A percentile compares a stretch with the other conserved stretches of the same genome.
Evolutionary conservation across 2,329 filamentous ascomycete genomes (phyloP).

Genomic region (Phoma sp.): DNA sequence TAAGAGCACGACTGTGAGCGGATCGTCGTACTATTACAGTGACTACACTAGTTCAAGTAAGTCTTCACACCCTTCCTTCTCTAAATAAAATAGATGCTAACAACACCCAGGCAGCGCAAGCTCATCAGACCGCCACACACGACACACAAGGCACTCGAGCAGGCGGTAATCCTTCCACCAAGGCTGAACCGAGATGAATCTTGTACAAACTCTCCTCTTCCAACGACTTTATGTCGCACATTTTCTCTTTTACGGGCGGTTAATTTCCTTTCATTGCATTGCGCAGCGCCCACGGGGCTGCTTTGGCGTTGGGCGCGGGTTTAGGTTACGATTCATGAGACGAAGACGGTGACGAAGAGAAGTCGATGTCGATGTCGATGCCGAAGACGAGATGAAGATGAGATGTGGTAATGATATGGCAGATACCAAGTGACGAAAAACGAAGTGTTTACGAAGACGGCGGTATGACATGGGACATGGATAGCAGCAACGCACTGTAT

Average conservation of each 20-base stretch:
- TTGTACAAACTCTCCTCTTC: conserved; percentile 16
- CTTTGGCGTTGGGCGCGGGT: conserved; percentile 26
- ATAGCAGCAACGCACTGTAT: too few relatives aligned
- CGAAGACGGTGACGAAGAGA: too few relatives aligned
- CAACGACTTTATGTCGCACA: conserved; percentile 11
- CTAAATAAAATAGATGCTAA: too few relatives aligned
- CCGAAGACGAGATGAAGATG: too few relatives aligned
- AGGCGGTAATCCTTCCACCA: neutral
- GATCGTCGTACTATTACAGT: conserved; percentile 51
- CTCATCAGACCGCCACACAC: conserved; percentile 52
- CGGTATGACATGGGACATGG: too few relatives aligned
- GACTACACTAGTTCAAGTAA: conserved; percentile 59
- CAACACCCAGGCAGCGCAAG: conserved; percentile 52
- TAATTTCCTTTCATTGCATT: conserved; percentile 17
- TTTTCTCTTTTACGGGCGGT: neutral
- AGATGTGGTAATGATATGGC: too few relatives aligned
- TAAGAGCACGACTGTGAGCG: conserved; percentile 52
- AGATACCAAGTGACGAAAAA: too few relatives aligned
- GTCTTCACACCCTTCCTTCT: too few relatives aligned
- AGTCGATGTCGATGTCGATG: too few relatives aligned
- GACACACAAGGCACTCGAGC: conserved; percentile 48
- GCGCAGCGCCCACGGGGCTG: conserved; percentile 14
- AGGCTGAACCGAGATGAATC: neutral
- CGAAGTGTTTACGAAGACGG: too few relatives aligned
- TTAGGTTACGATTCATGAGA: conserved; percentile 11